Percentiles rank a stretch among this genome's conserved stretches.
Evolutionary conservation across 345 rosid genomes (phyloP).

Genomic region (Camelina neglecta): DNA sequence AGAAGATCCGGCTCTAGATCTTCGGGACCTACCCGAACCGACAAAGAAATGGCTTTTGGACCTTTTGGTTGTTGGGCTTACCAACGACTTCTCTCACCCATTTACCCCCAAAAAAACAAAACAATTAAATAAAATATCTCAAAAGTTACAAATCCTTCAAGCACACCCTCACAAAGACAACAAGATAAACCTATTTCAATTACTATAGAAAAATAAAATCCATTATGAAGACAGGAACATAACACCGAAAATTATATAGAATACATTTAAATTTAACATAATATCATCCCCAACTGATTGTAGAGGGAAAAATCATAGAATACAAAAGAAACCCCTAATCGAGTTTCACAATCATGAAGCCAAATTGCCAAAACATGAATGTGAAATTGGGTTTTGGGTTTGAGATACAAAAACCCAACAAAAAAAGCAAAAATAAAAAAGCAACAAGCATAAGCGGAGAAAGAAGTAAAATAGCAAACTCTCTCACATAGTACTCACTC

Average conservation of each 20-base stretch:
- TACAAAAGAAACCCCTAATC: background rate
- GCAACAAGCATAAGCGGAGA: slow-evolving; percentile 28
- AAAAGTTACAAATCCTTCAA: slow-evolving; percentile 15
- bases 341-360: slow-evolving; percentile 42
- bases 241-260: background rate
- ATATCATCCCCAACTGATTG: slow-evolving; percentile 14
- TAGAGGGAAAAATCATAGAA: slow-evolving; percentile 31
- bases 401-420: background rate
- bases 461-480: slow-evolving; percentile 36
- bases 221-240: slow-evolving; percentile 18
- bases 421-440: background rate
- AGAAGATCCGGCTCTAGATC: slow-evolving; percentile 67
- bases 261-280: slow-evolving; percentile 25
- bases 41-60: slow-evolving; percentile 47
- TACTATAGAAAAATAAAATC: slow-evolving; percentile 13
- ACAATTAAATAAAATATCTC: background rate
- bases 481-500: slow-evolving; percentile 35
- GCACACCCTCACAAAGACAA: background rate
- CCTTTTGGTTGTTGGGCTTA: slow-evolving; percentile 55
- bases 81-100: slow-evolving; percentile 52
- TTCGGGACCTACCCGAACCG: slow-evolving; percentile 65
- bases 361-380: slow-evolving; percentile 13
- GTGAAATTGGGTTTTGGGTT: slow-evolving; percentile 20
- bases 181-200: background rate
- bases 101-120: background rate